Base-by-base conservation (phyloP, 768 basidiomycete species). In the Lactarius hengduanensis region DNA sequence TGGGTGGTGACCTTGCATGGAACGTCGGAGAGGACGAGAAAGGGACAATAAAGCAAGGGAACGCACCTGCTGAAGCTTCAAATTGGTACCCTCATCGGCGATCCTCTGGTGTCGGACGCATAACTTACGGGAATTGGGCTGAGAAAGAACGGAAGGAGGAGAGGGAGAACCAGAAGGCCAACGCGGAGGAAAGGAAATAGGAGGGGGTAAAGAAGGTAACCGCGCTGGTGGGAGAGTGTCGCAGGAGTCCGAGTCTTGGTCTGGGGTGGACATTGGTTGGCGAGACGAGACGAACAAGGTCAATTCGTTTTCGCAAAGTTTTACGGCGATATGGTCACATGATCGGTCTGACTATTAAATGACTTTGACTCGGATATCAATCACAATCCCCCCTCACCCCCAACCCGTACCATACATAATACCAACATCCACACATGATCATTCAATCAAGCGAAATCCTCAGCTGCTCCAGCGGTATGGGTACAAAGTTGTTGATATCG, bases 381-480 rank as follows among this genome's bases (percentile, higher is more conserved):
- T 61, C 64, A 65, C 59, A 22, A 55, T 36, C n/a, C 5, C n/a
- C 57, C 36, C 57, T 15, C 38, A 56, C 32, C n/a, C 43, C 53
- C 30, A 22, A 28, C 34, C 32, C 34, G 22, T n/a, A 34, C 62
- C 50, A 26, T 53, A 53, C 50, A 53, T n/a, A 53, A 53, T 22
- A 26, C 22, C 50, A 13, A 22, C 59, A 55, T 32, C 40, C 45
- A 47, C 45, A 43, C 40, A 57, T 57, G 34, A 57, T 50, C 45
- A 62, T 53, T 70, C 68, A 94, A 78, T 98, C 95, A 80, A 98
- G 84, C 78, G 90, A 87, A 79, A 98, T 94, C 82, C 89, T 88
- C 80, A 98, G 80, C 78, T 97, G 89, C 76, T 98, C 96, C 78
- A 95, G 82, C 77, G 96, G 95, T 90, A 98, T 96, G 77, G 97